Evolutionary conservation across 805 yeast genomes (phyloP), one percentile per base, ranked within the genome.

Genomic region (Candida ponderosae): DNA sequence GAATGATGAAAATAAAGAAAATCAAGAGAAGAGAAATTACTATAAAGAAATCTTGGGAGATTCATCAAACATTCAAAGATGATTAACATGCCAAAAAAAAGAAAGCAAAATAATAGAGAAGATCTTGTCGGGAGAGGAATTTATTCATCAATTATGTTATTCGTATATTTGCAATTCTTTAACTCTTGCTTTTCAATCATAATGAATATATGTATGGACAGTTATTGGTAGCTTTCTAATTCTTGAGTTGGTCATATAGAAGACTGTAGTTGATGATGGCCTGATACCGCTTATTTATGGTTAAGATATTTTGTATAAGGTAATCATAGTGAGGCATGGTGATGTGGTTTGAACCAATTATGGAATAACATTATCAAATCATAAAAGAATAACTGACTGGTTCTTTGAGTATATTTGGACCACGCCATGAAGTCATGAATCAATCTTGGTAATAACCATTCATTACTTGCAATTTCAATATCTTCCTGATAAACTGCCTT

Each of bases 401-500:
- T 13, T 34, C 37, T 34, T 21, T 29, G 18, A 16, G 29, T 24
- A 21, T 29, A 34, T 29, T 18, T 34, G 5, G 29, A 5, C 37
- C 37, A 34, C 16, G 29, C 32, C 29, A 20, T 27, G 19, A 33
- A 18, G 19, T 33, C 29, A 19, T 11, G 13, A 19, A 27, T 17
- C 29, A 29, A 33, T 27, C 27, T 33, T n/a, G 16, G 14, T 15
- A 17, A 13, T 7, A 15, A 29, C 31, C 19, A 16, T 9, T 29
- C 10, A 15, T 18, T 24, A 8, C 15, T 28, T 4, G 35, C 32
- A 57, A 9, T 37, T 40, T 79, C 85, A 16, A 59, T 53, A 4
- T 74, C 71, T 50, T 86, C 95, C n/a, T 68, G 69, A 48, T 76
- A 84, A 1, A 86, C 90, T 0, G 87, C 76, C 18, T 65, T 62